Evolutionary conservation across 768 basidiomycete genomes (phyloP).

Genomic region (Mycena olivaceomarginata): DNA sequence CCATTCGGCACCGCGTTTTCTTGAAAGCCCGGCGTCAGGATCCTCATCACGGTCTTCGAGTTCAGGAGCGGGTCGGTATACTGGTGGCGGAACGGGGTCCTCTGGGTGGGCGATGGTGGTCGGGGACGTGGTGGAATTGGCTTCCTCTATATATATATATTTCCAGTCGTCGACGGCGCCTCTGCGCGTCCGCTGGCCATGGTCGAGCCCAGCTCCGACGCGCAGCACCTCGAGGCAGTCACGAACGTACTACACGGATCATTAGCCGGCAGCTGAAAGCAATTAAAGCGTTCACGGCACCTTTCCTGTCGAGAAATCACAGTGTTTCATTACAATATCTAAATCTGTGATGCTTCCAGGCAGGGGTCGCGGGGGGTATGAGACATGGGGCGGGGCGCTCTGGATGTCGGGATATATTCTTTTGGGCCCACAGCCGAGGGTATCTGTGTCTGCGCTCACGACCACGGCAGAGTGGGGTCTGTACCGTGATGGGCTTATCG

Average conservation of each 20-base stretch:
- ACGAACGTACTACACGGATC: constrained; percentile 84
- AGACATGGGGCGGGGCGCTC: constrained; percentile 74
- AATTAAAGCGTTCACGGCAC: constrained; percentile 56
- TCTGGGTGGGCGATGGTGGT: constrained; percentile 34
- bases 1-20: constrained; percentile 76
- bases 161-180: constrained; percentile 86
- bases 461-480: constrained; percentile 61
- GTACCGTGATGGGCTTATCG: constrained; percentile 69
- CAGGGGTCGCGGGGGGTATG: constrained; percentile 90
- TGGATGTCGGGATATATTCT: constrained; percentile 85
- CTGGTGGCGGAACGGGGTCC: constrained; percentile 37
- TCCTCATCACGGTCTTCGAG: constrained; percentile 58
- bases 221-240: constrained; percentile 95
- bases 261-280: constrained; percentile 20
- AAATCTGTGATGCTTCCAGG: constrained; percentile 91
- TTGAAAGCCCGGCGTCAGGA: constrained; percentile 72
- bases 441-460: constrained; percentile 64
- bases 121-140: constrained; percentile 53
- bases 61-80: constrained; percentile 50
- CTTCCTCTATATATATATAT: constrained; percentile 84
- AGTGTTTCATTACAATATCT: constrained; percentile 90
- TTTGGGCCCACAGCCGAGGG: constrained; percentile 83
- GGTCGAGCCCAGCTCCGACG: constrained; percentile 89
- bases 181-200: constrained; percentile 81
- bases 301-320: constrained; percentile 87